Base-by-base conservation (phyloP, 1,139 yeast genomes). In the Saccharomyces hybrid region DNA sequence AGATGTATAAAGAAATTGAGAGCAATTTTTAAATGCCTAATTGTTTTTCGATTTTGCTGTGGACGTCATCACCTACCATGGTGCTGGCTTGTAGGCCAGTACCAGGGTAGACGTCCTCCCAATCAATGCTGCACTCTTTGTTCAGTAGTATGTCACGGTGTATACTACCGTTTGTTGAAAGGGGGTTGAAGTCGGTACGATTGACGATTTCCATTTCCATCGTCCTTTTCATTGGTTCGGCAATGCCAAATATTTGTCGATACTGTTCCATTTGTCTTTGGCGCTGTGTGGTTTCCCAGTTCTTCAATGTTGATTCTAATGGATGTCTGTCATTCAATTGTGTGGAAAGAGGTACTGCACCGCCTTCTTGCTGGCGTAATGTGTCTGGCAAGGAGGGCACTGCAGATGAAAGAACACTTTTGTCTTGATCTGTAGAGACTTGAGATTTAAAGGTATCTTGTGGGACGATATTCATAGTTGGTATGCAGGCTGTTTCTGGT, bases 21-120 rank as follows among this genome's bases (percentile, higher is more conserved):
- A 16, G 9, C n/a, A 14, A 23, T 34, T 61, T 73, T 61, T 73
- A 83, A 53, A 85, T 75, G 47, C 86, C 84, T 76, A 86, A 73
- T 57, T 77, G 77, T 66, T 74, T 78, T 69, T 87, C 95, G 76
- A 89, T 77, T 62, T 86, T 91, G 29, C 82, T 69, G 68, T 88
- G 96, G 73, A 84, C 78, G 61, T 81, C 86, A 8, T 56, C 60
- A n/a, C 63, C 66, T n/a, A 62, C 57, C 32, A 57, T 56, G 51
- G 60, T 56, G 5, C 62, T 65, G 14, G 58, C 58, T 5, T 57
- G 57, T 19, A 58, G 34, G 1, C 55, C 60, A 5, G 60, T 28
- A 55, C 75, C 79, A 2, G 79, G 76, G 70, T 90, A 93, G 23
- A 93, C 78, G 67, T 95, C 99, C 67, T 93, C 98, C 97, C 98